Base-by-base conservation (phyloP, 202 grass and related monocot genomes). In the Eragrostis tef region DNA sequence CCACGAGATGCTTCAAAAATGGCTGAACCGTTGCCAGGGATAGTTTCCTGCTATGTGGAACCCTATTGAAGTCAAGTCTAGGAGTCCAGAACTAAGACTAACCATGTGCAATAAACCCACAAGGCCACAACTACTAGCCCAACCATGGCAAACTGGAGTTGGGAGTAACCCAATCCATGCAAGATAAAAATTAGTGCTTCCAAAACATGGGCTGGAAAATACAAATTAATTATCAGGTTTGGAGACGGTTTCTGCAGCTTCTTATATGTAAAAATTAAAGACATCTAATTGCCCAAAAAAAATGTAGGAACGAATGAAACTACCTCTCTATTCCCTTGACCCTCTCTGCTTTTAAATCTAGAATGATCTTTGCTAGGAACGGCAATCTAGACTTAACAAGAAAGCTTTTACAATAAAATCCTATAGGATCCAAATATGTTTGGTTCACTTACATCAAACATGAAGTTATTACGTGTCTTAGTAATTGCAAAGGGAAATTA, bases 401-500 rank as follows among this genome's bases (percentile, higher is more conserved):
- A 19, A 34, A 59, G 13, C 3, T 39, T n/a, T 77, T 50, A 70
- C 2, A 20, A 34, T 16, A 9, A 69, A 13, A 19, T 41, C 16
- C 7, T 68, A 61, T 6, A 58, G 25, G 16, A 29, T 41, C 7
- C 47, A 14, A 68, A 41, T 31, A 31, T 15, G 25, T 21, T 39
- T 86, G 56, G 31, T 3, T 54, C 43, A 63, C 42, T 63, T 53
- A 21, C 44, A 82, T 17, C 11, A 6, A 76, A 21, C 21, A 36
- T 73, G 44, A 53, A 0, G 21, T 78, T 78, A 73, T 31, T 31
- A 78, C 53, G 80, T 81, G 57, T 50, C 61, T 16, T 3, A 53
- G 17, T 72, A 79, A 52, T 86, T 68, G 82, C 44, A 64, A 7
- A 83, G 74, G 74, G 71, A 56, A 75, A 69, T 89, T 92, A 94